Conservation (phyloP, 2,329 filamentous ascomycete genomes). For the Colletotrichum truncatum region DNA sequence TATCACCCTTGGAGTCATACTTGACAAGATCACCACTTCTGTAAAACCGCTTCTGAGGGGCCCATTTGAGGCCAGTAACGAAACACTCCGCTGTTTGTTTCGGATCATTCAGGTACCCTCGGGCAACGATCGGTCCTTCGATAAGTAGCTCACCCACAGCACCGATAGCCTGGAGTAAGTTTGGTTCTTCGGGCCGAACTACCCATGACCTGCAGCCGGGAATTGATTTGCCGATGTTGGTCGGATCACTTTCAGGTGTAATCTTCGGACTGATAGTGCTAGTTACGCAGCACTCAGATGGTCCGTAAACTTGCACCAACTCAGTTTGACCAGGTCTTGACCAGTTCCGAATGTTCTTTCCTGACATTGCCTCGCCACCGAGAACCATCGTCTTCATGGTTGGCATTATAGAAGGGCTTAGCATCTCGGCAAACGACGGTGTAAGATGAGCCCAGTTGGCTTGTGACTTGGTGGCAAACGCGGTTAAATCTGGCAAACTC, state of each 20-base stretch:
- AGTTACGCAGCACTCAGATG: constrained; percentile 58
- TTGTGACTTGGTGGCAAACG: constrained; percentile 19
- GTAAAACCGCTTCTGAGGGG: constrained; percentile 70
- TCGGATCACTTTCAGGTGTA: constrained; percentile 51
- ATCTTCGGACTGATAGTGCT: constrained; percentile 38
- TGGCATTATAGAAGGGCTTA: constrained; percentile 53
- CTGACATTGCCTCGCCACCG: constrained; percentile 62
- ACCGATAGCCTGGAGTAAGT: constrained; percentile 21
- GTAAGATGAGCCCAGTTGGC: constrained; percentile 61
- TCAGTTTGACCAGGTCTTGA: constrained; percentile 43
- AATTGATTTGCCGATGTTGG: constrained; percentile 38
- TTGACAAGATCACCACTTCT: constrained; percentile 84
- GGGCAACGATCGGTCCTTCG: constrained; percentile 33
- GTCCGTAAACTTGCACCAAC: constrained; percentile 61
- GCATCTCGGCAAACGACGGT: constrained; percentile 56
- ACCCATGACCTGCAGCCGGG: constrained; percentile 31
- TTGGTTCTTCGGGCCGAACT: constrained; percentile 14
- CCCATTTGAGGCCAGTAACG: constrained; percentile 72
- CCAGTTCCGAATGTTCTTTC: constrained; percentile 57
- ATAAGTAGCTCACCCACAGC: constrained; percentile 33
- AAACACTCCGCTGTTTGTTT: constrained; percentile 73
- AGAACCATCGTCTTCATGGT: constrained; percentile 56
- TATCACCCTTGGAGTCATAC: constrained; percentile 77
- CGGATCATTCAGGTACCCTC: constrained; percentile 75
- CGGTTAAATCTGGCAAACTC: constrained; percentile 43